Conservation (phyloP, 495 filamentous ascomycete species). For the Xanthoparmelia taractica region DNA sequence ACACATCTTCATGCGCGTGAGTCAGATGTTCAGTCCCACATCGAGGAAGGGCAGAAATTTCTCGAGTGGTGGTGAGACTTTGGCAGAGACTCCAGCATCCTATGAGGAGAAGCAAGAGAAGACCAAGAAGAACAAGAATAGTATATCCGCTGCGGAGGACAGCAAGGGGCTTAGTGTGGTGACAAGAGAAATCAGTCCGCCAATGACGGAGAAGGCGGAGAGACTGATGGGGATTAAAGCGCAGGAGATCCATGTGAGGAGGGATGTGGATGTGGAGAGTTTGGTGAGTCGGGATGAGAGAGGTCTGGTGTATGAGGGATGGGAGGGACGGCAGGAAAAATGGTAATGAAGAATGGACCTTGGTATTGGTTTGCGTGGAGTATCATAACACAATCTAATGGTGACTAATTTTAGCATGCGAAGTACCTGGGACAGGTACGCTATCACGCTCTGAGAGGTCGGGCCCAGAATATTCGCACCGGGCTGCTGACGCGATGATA, state of each 20-base stretch:
- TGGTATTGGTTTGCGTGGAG: not conserved
- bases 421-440: not conserved
- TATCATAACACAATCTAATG: not conserved
- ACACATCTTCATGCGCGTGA: constrained; percentile 10
- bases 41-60: not conserved
- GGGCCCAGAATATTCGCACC: not conserved
- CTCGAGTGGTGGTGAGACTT: not conserved
- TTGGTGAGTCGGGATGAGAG: constrained; percentile 5
- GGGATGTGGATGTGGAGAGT: constrained; percentile 18
- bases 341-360: not conserved
- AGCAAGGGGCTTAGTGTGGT: not conserved
- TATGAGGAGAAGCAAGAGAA: too few species aligned
- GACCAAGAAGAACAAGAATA: not conserved
- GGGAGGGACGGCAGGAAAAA: not conserved
- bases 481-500: not conserved
- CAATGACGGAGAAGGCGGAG: not conserved
- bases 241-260: constrained; percentile 9
- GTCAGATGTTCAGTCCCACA: not conserved
- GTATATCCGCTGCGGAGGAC: not conserved
- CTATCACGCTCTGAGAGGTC: not conserved
- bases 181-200: not conserved
- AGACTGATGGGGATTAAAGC: not conserved
- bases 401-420: not conserved
- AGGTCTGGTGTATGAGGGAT: not conserved
- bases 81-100: not conserved